Base-by-base conservation (phyloP, 176 grass and related monocot genomes). In the Poa pratensis region DNA sequence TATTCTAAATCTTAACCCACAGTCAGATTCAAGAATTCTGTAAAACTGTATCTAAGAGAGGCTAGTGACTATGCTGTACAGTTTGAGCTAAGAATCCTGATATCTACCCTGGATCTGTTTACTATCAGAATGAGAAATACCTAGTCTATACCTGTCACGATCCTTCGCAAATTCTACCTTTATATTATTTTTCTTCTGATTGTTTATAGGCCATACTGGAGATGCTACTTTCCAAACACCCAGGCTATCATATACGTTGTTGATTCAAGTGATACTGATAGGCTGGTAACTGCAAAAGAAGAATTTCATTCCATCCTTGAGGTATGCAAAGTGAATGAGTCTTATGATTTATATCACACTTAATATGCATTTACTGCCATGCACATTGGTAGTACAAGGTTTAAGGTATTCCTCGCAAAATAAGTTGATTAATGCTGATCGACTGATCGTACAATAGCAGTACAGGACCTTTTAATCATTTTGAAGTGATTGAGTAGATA, bases 201-300 rank as follows among this genome's bases (percentile, higher is more conserved):
- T 81, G 28, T 57, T 88, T 68, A 57, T 80, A 98, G 93, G 86
- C 93, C 96, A 59, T 98, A 94, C 46, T 98, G 96, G 96, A 93
- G 96, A 88, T 98, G 96, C 84, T 98, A 98, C 83, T 98, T 98
- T 88, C 96, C 96, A 82, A 98, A 98, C 75, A 95, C 96, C 27
- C 96, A 95, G 65, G 96, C 96, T 67, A 96, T 98, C 71, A 98
- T 98, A 89, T 98, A 95, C 83, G 93, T 98, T 95, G 96, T 98
- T 76, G 96, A 98, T 87, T 98, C 96, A 79, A 98, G 96, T 83
- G 96, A 95, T 84, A 98, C 96, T 54, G 96, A 98, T 82, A 98
- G 96, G 78, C 91, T 98, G 53, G 93, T 95, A 83, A 98, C 93
- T 53, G 93, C 96, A 50, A 98, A 94, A 73, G 96, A 98, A 79